Evolutionary conservation across 208 protist genomes (phyloP).

Genomic region (Phytomonas sp.): DNA sequence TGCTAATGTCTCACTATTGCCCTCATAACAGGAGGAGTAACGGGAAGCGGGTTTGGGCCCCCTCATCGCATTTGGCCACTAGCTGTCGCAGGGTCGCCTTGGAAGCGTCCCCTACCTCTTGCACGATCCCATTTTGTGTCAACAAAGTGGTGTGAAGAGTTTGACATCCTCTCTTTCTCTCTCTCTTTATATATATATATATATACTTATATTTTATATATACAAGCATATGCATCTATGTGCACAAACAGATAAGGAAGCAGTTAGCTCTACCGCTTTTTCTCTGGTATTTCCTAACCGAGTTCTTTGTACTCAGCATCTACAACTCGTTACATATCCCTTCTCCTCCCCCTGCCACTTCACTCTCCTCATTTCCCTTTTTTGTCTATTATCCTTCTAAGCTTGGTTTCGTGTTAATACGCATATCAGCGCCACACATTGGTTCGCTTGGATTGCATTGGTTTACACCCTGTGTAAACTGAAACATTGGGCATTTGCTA

Average conservation of each 20-base stretch:
- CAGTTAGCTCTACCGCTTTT: neutral
- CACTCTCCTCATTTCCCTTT: neutral
- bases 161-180: conserved; percentile 1
- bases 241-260: neutral
- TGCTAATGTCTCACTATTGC: neutral
- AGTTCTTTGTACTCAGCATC: neutral
- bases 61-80: neutral
- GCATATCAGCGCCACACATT: neutral
- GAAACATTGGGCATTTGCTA: neutral
- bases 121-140: neutral
- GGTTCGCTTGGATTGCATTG: neutral
- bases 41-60: neutral
- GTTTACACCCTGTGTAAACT: neutral
- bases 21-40: conserved; percentile 3
- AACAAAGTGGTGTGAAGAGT: conserved; percentile 1
- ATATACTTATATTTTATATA: neutral
- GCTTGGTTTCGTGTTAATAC: neutral
- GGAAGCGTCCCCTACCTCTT: neutral
- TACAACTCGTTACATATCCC: neutral
- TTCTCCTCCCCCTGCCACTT: conserved; percentile 7
- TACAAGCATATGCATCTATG: neutral
- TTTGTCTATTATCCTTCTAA: neutral
- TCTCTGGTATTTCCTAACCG: neutral
- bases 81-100: neutral
- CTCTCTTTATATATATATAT: conserved; percentile 8